Evolutionary conservation across 2,329 filamentous ascomycete species (phyloP).

Genomic region (Mariannaea sp.): DNA sequence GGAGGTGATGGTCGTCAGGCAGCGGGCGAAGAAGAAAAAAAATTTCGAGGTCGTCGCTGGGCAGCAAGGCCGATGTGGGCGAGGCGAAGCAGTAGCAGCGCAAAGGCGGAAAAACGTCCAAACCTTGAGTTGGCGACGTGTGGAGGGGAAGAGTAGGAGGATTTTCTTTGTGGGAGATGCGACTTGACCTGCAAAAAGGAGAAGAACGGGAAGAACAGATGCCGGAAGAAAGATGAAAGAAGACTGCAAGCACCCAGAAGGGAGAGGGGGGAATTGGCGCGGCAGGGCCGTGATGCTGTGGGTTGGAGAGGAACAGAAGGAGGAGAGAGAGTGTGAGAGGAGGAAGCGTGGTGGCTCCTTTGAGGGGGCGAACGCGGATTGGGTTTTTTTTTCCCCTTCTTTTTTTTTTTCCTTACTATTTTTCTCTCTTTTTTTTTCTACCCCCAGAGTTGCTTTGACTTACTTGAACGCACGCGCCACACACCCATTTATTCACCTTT

Average conservation of each 20-base stretch:
- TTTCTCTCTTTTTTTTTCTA: conserved; percentile 11
- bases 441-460: conserved; percentile 5
- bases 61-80: conserved; percentile 25
- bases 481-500: background rate
- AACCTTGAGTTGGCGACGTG: conserved; percentile 26
- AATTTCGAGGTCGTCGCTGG: conserved; percentile 23
- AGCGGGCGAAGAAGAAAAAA: conserved; percentile 8
- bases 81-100: conserved; percentile 26
- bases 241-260: conserved; percentile 48
- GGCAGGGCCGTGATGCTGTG: conserved; percentile 49
- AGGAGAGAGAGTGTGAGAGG: conserved; percentile 11
- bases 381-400: conserved; percentile 34
- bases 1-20: conserved; percentile 12
- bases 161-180: background rate
- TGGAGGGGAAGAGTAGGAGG: too few species aligned
- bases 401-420: conserved; percentile 22
- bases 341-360: conserved; percentile 23
- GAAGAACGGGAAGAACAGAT: conserved; percentile 44
- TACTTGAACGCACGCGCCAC: conserved; percentile 16
- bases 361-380: conserved; percentile 31
- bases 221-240: conserved; percentile 42
- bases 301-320: conserved; percentile 36
- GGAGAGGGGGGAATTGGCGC: conserved; percentile 47
- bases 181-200: conserved; percentile 33
- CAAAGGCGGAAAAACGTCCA: conserved; percentile 15